Evolutionary conservation across 23 red algal genomes (phyloP), one percentile per base, ranked within the genome.

Genomic region (Rhodosorus marinus): DNA sequence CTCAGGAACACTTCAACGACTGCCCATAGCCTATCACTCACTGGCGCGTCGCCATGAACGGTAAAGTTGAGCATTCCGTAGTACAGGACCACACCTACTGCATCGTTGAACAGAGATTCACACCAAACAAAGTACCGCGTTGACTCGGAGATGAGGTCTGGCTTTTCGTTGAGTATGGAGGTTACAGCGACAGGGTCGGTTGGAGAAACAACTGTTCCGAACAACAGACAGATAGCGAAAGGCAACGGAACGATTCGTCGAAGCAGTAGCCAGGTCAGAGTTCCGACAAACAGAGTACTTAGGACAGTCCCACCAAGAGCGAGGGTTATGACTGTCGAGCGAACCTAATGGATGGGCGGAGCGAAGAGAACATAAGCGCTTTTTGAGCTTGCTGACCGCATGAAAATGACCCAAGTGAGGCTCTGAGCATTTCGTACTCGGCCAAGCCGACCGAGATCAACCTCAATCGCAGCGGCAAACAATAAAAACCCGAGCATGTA

Each of bases 91-190:
- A 95, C 78, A 32, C 78, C 74, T 17, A 95, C 58, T 22, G 88
- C 88, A 46, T 95, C 88, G 74, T 95, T 95, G 67, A 95, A 81
- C 5, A 95, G 64, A 23, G 77, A 70, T 60, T 95, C 88, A 42
- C 88, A 66, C 11, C 81, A 49, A 20, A 95, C 77, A 69, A 83
- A 79, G 57, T 80, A 95, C 8, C 65, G 65, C 5, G 79, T 80
- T 33, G 74, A 80, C 20, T 60, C 67, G 2, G 88, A 80, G 1
- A 95, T 47, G 46, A 83, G 49, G 31, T 72, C 70, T 7, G 66
- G 79, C 51, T 83, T 83, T 32, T 79, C 59, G 1, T 72, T 62
- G 40, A 95, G 56, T 47, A 95, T 70, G 40, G 75, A 80, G 29
- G 73, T 78, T 26, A 95, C 77, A 9, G 88, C 81, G 27, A 95